Base-by-base conservation (phyloP, 2,329 filamentous ascomycete species). In the Penicillium sp. region DNA sequence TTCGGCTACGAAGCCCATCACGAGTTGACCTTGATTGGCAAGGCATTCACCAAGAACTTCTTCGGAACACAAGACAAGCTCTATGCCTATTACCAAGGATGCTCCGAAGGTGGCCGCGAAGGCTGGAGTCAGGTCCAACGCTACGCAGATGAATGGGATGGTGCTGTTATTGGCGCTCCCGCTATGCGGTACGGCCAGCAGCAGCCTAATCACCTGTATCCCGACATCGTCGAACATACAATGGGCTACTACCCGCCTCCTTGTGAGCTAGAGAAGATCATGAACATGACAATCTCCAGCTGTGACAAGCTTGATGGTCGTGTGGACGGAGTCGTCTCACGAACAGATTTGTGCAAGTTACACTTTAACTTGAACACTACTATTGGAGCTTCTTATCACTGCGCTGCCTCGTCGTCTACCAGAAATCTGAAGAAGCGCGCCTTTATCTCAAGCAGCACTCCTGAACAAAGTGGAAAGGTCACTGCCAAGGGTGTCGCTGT, bases 281-380 rank as follows among this genome's bases (percentile, higher is more conserved):
- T 79, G 8, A 83, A 82, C 61, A 67, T 72, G 46, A 83, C 81
- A 0, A 81, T 84, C 40, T 68, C 69, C 2, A 74, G 74, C 24
- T 85, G 81, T 52, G 81, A 84, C 56, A 65, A 74, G 5, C 67
- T 84, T 6, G 82, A 84, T 53, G 81, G 82, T 1, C 70, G 72
- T 46, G 72, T 69, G 0, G 81, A 84, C 48, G 81, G 81, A 2
- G 78, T 84, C 3, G 72, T 84, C 16, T 67, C 74, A 5, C 72
- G 78, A 4, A 74, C 74, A 1, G 77, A 79, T 53, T 67, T 80
- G 1, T 80, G 77, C 69, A 70, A 69, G 43, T 50, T 75, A 4
- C 61, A 75, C 18, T 77, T 76, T 61, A 73, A 82, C 56, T 58
- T 77, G 22, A 75, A 67, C 48, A 64, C 69, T 11, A 75, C 71